Base-by-base conservation (phyloP, 768 basidiomycete species). In the Thelephora aurantiotincta region DNA sequence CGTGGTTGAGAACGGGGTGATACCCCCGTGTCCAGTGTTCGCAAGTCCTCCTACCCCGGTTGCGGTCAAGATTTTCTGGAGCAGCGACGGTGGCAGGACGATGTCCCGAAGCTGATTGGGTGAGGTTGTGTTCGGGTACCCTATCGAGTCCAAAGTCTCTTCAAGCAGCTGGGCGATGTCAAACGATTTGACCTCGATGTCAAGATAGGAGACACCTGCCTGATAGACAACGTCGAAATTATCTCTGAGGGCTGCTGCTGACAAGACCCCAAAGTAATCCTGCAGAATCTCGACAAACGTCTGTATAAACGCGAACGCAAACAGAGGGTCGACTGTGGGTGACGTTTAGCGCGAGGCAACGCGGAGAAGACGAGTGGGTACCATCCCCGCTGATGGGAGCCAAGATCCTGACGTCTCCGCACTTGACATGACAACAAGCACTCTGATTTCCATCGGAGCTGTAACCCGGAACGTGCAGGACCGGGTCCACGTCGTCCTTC, bases 71-170 rank as follows among this genome's bases (percentile, higher is more conserved):
- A 78, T 60, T 46, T 65, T 65, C 48, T 57, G 52, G 5, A 94
- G 71, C 33, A 96, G 74, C 0, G 91, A 85, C 1, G 93, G 92
- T 1, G 91, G 88, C 1, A 96, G 72, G 6, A 98, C 89, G 51
- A 98, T 93, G 57, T 98, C 93, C 20, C 89, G 79, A 1, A 98
- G 78, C 23, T 96, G 62, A 60, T 93, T n/a, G n/a, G n/a, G n/a
- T n/a, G n/a, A n/a, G n/a, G n/a, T n/a, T n/a, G n/a, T n/a, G n/a
- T n/a, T n/a, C n/a, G n/a, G n/a, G n/a, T n/a, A n/a, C n/a, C n/a
- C n/a, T n/a, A n/a, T n/a, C n/a, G n/a, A n/a, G n/a, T n/a, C n/a
- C n/a, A n/a, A n/a, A n/a, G n/a, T n/a, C n/a, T n/a, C n/a, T n/a
- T n/a, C n/a, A n/a, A n/a, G n/a, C n/a, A n/a, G n/a, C n/a, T n/a